Base-by-base conservation (phyloP, 805 yeast genomes). In the Schwanniomyces vanrijiae region DNA sequence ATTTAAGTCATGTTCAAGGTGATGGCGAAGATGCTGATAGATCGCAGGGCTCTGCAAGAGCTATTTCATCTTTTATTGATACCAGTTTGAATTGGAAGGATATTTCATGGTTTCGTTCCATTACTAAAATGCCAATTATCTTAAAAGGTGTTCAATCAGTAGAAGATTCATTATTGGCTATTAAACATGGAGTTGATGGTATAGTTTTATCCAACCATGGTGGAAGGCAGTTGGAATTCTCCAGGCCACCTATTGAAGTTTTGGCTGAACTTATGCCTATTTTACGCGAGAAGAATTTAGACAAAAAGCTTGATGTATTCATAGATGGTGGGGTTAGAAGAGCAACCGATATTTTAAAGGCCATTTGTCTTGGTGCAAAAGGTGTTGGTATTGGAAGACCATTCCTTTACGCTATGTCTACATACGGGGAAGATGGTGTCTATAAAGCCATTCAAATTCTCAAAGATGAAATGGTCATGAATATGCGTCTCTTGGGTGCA, bases 31-130 rank as follows among this genome's bases (percentile, higher is more conserved):
- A 68, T 20, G 76, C 82, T n/a, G 90, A 86, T 57, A 73, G 88
- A 42, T 63, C 80, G 22, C 84, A 84, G 62, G 97, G 97, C 46
- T 96, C 96, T 0, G 89, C 97, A 0, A 76, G 86, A 43, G 95
- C 96, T 0, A 77, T 91, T 44, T 83, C 90, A n/a, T 76, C 90
- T 1, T 90, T 91, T 64, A 91, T 91, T 53, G 77, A 72, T 47
- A 66, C 77, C 1, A 51, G 63, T 9, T 58, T 73, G 37, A 57
- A 52, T 33, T 73, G 77, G 77, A 55, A 62, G 8, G 76, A 71
- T 47, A 53, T 73, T 25, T 49, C 55, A 46, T 73, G 77, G 77
- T 71, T 73, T 51, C 59, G 70, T 24, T 51, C 61, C 21, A 64
- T 71, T 46, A 69, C 75, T 24, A 60, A 58, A 21, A 59, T 71